Conservation (phyloP, 1,284 basidiomycete species). For the Sanguinoderma infundibulare region DNA sequence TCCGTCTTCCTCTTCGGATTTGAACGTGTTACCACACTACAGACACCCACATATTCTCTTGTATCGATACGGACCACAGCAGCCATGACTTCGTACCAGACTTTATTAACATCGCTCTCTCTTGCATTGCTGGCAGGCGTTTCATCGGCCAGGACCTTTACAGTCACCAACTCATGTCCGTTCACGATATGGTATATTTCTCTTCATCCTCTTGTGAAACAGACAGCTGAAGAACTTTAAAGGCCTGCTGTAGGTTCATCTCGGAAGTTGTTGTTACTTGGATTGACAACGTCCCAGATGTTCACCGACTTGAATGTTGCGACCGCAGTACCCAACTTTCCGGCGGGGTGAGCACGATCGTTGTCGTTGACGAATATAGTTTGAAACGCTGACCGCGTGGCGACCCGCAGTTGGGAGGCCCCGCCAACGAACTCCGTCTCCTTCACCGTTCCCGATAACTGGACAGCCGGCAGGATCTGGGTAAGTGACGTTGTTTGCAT, state of each 20-base stretch:
- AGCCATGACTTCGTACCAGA: neutral
- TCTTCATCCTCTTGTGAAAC: neutral
- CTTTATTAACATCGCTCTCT: neutral
- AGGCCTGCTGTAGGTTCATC: slow-evolving; percentile 34
- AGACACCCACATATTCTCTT: neutral
- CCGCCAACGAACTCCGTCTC: slow-evolving; percentile 33
- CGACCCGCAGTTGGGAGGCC: slow-evolving; percentile 36
- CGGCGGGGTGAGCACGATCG: slow-evolving; percentile 28
- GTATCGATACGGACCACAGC: neutral
- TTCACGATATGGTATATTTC: slow-evolving; percentile 43
- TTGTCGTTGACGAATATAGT: neutral
- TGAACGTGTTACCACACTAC: too few relatives aligned
- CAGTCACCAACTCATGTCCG: slow-evolving; percentile 37
- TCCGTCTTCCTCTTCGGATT: too few relatives aligned
- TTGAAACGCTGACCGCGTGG: neutral
- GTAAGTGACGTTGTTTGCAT: slow-evolving; percentile 16
- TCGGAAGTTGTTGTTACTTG: neutral
- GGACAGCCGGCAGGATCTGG: slow-evolving; percentile 45
- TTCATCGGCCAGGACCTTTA: slow-evolving; percentile 29
- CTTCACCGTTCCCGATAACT: slow-evolving; percentile 42
- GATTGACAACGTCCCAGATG: slow-evolving; percentile 14
- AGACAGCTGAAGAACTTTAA: neutral
- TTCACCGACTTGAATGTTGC: slow-evolving; percentile 32
- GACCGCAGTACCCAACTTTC: slow-evolving; percentile 30
- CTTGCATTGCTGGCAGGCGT: neutral